Evolutionary conservation across 148 eudicot species (phyloP).

Genomic region (Limonium bicolor): DNA sequence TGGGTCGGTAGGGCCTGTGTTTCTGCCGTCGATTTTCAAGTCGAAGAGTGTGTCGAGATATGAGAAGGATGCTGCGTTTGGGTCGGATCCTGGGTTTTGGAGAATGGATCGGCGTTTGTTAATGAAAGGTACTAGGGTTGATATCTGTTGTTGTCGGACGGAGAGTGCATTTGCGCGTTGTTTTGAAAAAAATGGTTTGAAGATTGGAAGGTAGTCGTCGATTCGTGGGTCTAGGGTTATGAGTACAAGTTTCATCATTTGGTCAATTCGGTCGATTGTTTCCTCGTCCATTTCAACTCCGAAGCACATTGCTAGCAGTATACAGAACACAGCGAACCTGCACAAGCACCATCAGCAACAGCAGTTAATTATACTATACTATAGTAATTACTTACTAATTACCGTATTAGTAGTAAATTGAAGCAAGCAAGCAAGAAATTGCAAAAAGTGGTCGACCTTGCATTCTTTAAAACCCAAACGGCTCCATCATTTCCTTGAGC

Average conservation of each 20-base stretch:
- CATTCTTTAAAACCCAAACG: slow-evolving; percentile 53
- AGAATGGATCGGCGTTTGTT: slow-evolving; percentile 37
- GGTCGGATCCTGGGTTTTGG: slow-evolving; percentile 26
- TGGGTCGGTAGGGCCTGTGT: slow-evolving; percentile 29
- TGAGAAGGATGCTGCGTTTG: slow-evolving; percentile 41
- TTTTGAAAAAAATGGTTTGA: slow-evolving; percentile 64
- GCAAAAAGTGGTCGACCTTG: slow-evolving; percentile 18
- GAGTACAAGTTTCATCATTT: slow-evolving; percentile 59
- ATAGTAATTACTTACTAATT: too few relatives aligned
- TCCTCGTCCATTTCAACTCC: slow-evolving; percentile 86
- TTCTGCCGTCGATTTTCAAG: slow-evolving; percentile 55
- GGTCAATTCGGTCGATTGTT: slow-evolving; percentile 40
- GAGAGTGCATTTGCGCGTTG: slow-evolving; percentile 35
- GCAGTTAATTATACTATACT: too few relatives aligned
- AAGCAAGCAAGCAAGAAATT: too few relatives aligned
- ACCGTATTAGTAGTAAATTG: too few relatives aligned
- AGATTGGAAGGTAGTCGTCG: slow-evolving; percentile 64
- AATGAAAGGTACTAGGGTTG: slow-evolving; percentile 41
- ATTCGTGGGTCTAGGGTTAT: slow-evolving; percentile 58
- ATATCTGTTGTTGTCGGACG: slow-evolving; percentile 52
- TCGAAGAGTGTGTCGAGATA: slow-evolving; percentile 74
- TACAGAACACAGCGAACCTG: slow-evolving; percentile 56
- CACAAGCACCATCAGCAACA: too few relatives aligned
- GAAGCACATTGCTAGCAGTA: slow-evolving; percentile 63
- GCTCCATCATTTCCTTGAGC: slow-evolving; percentile 37